These are phyloP conservation scores for Fusarium compactum DNA, from an alignment of 2,329 filamentous ascomycete species.

Conservation along the genomic window DNA sequence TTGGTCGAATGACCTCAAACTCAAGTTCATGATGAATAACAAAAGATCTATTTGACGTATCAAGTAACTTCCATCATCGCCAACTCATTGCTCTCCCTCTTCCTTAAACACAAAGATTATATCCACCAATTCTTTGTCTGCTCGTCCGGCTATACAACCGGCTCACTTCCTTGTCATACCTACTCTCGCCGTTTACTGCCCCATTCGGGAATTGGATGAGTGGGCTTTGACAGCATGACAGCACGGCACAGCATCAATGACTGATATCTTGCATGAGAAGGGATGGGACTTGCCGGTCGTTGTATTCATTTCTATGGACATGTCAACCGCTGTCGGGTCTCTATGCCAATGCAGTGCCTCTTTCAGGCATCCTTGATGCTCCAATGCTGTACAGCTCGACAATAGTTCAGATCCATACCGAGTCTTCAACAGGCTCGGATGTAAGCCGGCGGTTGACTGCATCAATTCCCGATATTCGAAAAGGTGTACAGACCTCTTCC, in stretches of 20 bases:
- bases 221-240: constrained; percentile 9
- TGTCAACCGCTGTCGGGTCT: accelerated
- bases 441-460: constrained; percentile 18
- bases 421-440: constrained; percentile 20
- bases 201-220: background rate
- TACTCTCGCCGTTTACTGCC: constrained; percentile 15
- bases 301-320: background rate
- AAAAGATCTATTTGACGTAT: background rate
- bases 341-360: background rate
- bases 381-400: background rate
- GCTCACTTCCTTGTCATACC: constrained; percentile 2
- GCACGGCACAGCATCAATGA: constrained; percentile 7
- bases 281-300: background rate
- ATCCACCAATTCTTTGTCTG: background rate
- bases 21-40: background rate
- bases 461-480: constrained; percentile 6
- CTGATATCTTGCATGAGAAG: background rate
- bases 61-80: background rate
- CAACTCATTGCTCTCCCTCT: background rate
- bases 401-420: background rate
- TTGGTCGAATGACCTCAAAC: background rate
- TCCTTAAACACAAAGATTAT: background rate
- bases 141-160: constrained; percentile 12
- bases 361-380: background rate
- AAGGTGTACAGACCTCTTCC: constrained; percentile 41